Base-by-base conservation (phyloP, 768 basidiomycete genomes). In the Postia placenta region DNA sequence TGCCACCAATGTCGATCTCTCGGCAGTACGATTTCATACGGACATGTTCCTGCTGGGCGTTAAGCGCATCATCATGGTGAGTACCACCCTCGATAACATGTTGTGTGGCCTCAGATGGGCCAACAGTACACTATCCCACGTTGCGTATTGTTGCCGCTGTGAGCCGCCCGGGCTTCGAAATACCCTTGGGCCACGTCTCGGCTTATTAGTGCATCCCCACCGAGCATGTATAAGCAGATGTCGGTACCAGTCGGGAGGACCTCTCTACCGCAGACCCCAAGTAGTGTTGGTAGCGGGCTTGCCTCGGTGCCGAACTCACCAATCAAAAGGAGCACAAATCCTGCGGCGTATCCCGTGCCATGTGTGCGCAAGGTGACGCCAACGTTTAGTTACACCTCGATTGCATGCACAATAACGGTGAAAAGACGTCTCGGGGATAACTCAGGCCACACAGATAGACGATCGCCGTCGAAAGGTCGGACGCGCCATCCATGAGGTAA, bases 101-200 rank as follows among this genome's bases (percentile, higher is more conserved):
- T 28, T 38, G 47, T 49, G 37, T 45, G 43, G 28, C 38, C 19
- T 39, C 56, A 98, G 94, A 91, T 94, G 38, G 81, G 92, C 0
- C 87, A 95, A 83, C 86, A 22, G 83, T 86, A 11, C 97, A 96
- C 67, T 99, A 99, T 65, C 92, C 93, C 0, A 86, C 83, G 2
- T 78, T 99, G 1, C 96, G 98, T 66, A 83, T 98, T 35, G 76
- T 97, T 55, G 71, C 76, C 0, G 74, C 81, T 53, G 81, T 84
- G 2, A 67, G 67, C 22, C 71, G 75, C 14, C 78, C 89, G 33
- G 82, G 82, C 27, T 86, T 81, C 57, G 84, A 89, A 56, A 64
- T 94, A n/a, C 28, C 92, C 93, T 5, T 92, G 85, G 74, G 78
- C 86, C 6, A 73, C 94, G 27, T 81, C 83, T 27, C 77, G 90